Evolutionary conservation across 257 asterid genomes (phyloP).

Genomic region (Salvia rosmarinus): DNA sequence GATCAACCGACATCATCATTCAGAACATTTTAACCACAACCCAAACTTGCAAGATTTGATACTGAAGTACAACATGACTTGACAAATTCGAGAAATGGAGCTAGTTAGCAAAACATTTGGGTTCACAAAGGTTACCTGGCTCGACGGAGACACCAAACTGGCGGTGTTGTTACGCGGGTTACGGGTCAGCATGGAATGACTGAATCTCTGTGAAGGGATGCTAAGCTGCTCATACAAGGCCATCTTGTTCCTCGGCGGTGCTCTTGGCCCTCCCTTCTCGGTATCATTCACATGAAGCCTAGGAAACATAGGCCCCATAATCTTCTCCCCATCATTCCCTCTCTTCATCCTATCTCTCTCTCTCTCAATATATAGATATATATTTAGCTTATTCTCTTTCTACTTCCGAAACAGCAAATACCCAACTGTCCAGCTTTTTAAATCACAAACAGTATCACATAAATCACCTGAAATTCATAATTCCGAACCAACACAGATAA

Average conservation of each 20-base stretch:
- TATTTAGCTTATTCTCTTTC: background rate
- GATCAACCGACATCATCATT: background rate
- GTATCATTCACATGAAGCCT: slow-evolving; percentile 93
- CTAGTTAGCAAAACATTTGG: background rate
- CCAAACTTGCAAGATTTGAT: background rate
- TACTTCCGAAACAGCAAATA: slow-evolving; percentile 5
- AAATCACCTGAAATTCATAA: slow-evolving; percentile 29
- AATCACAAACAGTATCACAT: slow-evolving; percentile 16
- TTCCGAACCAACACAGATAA: slow-evolving; percentile 15
- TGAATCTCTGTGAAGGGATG: slow-evolving; percentile 79
- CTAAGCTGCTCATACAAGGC: slow-evolving; percentile 94
- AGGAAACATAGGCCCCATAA: slow-evolving; percentile 90
- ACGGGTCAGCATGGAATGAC: slow-evolving; percentile 33
- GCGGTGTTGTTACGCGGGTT: slow-evolving; percentile 34
- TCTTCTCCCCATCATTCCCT: slow-evolving; percentile 73
- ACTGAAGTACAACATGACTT: background rate
- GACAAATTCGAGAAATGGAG: background rate
- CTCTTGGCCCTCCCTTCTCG: slow-evolving; percentile 96
- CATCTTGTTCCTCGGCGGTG: slow-evolving; percentile 99
- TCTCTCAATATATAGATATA: background rate
- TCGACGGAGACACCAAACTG: slow-evolving; percentile 44
- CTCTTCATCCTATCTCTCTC: slow-evolving; percentile 56
- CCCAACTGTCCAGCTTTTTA: background rate
- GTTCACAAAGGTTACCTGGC: slow-evolving; percentile 54
- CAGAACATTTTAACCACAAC: background rate